A percentile compares a stretch with the other conserved stretches of the same genome.
Conservation (phyloP, 352 stramenopile genomes). For the Globisporangium splendens region DNA sequence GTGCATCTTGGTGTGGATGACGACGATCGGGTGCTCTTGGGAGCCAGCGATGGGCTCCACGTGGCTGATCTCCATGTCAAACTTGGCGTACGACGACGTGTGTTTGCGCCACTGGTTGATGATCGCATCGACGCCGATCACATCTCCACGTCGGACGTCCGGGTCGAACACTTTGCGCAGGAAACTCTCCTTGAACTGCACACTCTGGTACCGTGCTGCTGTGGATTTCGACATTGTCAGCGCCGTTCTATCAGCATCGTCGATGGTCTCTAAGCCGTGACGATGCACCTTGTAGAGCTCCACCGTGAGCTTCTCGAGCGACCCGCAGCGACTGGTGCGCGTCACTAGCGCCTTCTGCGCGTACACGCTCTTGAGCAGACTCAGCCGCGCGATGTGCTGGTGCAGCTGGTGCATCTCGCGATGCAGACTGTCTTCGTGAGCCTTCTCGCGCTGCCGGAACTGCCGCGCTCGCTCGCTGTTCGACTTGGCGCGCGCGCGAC, state of each 20-base stretch:
- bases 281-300: neutral
- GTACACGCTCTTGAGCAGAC: neutral
- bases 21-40: conserved; percentile 4
- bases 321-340: neutral
- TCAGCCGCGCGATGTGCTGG: neutral
- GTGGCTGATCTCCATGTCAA: conserved; percentile 8
- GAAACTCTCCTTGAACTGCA: conserved; percentile 13
- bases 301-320: neutral
- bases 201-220: neutral
- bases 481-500: neutral
- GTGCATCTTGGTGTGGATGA: conserved; percentile 8
- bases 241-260: neutral
- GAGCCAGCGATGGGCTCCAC: conserved; percentile 1
- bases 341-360: neutral
- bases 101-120: conserved; percentile 24
- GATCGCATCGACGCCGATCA: conserved; percentile 15
- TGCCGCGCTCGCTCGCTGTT: neutral
- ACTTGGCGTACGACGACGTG: conserved; percentile 13
- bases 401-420: neutral
- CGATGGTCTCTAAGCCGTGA: neutral
- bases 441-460: conserved; percentile 1
- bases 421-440: neutral
- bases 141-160: conserved; percentile 8
- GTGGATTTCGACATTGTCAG: neutral
- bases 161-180: conserved; percentile 15